Conservation (phyloP, 2,329 filamentous ascomycete species). For the Cercospora canescens region DNA sequence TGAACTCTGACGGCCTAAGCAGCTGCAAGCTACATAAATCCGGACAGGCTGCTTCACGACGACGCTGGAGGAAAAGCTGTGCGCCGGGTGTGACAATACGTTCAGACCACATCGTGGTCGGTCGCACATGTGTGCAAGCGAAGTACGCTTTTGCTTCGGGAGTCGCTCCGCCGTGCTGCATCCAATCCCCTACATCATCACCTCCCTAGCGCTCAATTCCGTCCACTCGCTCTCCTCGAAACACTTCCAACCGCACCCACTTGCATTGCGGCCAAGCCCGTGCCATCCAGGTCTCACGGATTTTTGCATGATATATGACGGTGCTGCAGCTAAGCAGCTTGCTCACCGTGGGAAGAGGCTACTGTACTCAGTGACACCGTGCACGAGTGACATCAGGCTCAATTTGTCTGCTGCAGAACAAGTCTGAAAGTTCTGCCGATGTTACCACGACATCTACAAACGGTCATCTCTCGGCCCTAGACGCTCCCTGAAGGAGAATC, state of each 20-base stretch:
- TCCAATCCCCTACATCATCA: constrained; percentile 4
- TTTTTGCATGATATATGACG: neutral
- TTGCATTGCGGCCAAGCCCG: constrained; percentile 1
- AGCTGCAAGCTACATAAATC: neutral
- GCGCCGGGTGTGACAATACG: neutral
- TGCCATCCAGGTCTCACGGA: neutral
- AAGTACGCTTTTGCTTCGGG: neutral
- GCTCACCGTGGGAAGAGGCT: neutral
- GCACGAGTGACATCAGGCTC: neutral
- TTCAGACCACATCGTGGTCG: neutral
- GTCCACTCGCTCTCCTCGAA: constrained; percentile 7
- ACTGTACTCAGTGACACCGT: neutral
- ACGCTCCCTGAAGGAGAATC: neutral
- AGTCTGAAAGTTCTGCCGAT: constrained; percentile 3
- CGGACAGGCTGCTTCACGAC: neutral
- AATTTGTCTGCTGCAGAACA: neutral
- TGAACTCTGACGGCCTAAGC: neutral
- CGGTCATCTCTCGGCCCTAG: neutral
- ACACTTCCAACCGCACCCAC: neutral
- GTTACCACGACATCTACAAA: neutral
- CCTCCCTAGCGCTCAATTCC: constrained; percentile 3
- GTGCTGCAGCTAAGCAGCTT: constrained; percentile 1
- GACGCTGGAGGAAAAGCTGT: neutral
- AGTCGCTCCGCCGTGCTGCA: neutral
- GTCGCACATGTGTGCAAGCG: neutral